Conservation (phyloP, 2,329 filamentous ascomycete genomes). For the Botryotinia convoluta region DNA sequence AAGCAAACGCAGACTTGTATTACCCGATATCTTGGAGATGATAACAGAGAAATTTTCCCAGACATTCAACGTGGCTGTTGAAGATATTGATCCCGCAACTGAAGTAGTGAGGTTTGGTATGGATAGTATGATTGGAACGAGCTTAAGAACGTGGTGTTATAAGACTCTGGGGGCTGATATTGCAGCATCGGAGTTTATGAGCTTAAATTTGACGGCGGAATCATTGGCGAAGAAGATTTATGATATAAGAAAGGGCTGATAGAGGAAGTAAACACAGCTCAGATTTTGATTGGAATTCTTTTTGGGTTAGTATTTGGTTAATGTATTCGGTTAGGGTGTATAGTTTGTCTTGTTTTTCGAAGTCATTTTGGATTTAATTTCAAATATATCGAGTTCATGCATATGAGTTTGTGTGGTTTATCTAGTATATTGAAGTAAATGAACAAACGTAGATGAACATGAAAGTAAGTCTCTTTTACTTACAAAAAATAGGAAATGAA, state of each 20-base stretch:
- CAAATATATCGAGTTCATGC: no score
- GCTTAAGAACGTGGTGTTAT: slow-evolving; percentile 37
- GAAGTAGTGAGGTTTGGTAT: slow-evolving; percentile 45
- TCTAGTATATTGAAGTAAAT: rapidly evolving
- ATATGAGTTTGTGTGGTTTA: neutral
- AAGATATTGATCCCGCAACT: slow-evolving; percentile 46
- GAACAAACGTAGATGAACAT: neutral
- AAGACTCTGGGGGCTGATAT: slow-evolving; percentile 42
- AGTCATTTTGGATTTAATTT: no score
- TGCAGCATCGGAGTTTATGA: slow-evolving; percentile 24
- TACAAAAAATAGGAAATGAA: neutral
- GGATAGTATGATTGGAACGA: slow-evolving; percentile 31
- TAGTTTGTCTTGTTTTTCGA: neutral
- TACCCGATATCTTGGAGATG: slow-evolving; percentile 40
- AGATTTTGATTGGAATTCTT: neutral
- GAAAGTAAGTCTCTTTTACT: neutral
- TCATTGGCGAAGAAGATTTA: slow-evolving; percentile 10
- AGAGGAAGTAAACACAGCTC: neutral
- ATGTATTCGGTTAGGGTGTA: no score
- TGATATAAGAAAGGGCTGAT: neutral
- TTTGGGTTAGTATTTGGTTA: neutral
- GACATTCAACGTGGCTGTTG: slow-evolving; percentile 46
- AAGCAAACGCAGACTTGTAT: neutral
- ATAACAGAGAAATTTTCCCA: slow-evolving; percentile 45
- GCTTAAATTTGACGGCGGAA: neutral